These are phyloP conservation scores for Ustilaginoidea virens DNA, from an alignment of 2,329 filamentous ascomycete species.

Conservation along the genomic window DNA sequence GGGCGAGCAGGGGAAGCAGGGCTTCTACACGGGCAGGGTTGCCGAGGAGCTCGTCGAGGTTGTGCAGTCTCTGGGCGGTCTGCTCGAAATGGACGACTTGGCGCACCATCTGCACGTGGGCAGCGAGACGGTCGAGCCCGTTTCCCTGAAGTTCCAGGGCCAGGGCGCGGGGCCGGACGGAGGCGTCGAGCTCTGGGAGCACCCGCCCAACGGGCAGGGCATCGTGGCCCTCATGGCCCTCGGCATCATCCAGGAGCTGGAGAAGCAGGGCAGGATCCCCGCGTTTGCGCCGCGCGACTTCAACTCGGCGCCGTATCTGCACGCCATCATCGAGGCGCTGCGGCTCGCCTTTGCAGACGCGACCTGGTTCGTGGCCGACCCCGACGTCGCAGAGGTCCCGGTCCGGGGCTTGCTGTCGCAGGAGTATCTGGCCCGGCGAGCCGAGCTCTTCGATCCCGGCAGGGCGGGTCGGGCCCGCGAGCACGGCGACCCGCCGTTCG, in stretches of 20 bases:
- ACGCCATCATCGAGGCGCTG: slow-evolving; percentile 75
- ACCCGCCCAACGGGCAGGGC: slow-evolving; percentile 91
- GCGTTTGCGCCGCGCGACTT: slow-evolving; percentile 56
- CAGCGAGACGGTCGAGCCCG: slow-evolving; percentile 69
- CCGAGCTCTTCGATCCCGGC: slow-evolving; percentile 38
- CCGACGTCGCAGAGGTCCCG: slow-evolving; percentile 54
- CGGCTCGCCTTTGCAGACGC: slow-evolving; percentile 84
- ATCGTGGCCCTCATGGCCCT: slow-evolving; percentile 90
- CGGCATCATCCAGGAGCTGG: slow-evolving; percentile 77
- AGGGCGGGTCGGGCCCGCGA: slow-evolving; percentile 43
- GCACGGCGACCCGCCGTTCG: slow-evolving; percentile 44
- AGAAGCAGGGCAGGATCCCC: slow-evolving; percentile 59
- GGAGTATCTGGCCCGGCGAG: slow-evolving; percentile 60
- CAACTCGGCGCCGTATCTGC: slow-evolving; percentile 68
- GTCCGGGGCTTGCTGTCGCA: slow-evolving; percentile 51
- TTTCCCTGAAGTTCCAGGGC: slow-evolving; percentile 64
- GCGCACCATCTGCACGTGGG: slow-evolving; percentile 52
- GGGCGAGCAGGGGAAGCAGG: slow-evolving; percentile 67
- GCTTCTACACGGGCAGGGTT: slow-evolving; percentile 78
- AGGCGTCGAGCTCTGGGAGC: slow-evolving; percentile 81
- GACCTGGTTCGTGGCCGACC: slow-evolving; percentile 81
- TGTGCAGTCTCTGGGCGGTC: slow-evolving; percentile 59
- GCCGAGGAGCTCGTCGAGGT: slow-evolving; percentile 71
- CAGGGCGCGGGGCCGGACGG: slow-evolving; percentile 30
- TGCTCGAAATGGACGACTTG: slow-evolving; percentile 66